Base-by-base conservation (phyloP, 495 filamentous ascomycete genomes). In the Tuber microsphaerosporum region DNA sequence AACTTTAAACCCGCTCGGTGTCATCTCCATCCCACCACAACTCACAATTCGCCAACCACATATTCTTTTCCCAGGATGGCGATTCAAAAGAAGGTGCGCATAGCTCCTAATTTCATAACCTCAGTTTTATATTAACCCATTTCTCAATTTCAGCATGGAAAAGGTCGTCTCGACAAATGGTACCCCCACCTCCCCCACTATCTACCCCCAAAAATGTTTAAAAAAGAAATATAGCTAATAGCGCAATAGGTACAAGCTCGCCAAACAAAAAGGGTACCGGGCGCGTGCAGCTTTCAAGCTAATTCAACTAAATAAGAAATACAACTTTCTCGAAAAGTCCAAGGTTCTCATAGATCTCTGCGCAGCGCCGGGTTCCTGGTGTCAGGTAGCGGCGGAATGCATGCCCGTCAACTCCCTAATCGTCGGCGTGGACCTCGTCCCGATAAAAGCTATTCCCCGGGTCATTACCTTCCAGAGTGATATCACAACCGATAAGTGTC, bases 141-240 rank as follows among this genome's bases (percentile, higher is more conserved):
- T 41, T 16, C 22, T 26, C 61, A 14, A 73, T 70, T 71, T 71
- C 74, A 91, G 89, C 92, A 97, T 85, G 95, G 94, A 86, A 99
- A 99, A 88, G 95, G 95, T 84, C 94, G 95, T 88, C 89, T 99
- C 76, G 95, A 99, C 87, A 97, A 98, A 86, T 98, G 94, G 93
- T 89, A 88, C 39, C 71, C 46, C 44, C 69, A 51, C 48, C 20
- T 43, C 69, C 69, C 73, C 42, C 48, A 71, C 77, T 51, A 73
- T 72, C 73, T 37, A 43, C 42, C 51, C 51, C 45, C 19, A 19
- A 14, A 48, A 44, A 70, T 56, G 14, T 22, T 22, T 51, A 9
- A 22, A 4, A 26, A 9, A n/a, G 17, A 76, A 75, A 68, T 22
- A n/a, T 72, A 76, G 73, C 76, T 70, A 61, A 37, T 44, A n/a